Conservation (phyloP, 768 basidiomycete genomes). For the Hygrocybe punicea region DNA sequence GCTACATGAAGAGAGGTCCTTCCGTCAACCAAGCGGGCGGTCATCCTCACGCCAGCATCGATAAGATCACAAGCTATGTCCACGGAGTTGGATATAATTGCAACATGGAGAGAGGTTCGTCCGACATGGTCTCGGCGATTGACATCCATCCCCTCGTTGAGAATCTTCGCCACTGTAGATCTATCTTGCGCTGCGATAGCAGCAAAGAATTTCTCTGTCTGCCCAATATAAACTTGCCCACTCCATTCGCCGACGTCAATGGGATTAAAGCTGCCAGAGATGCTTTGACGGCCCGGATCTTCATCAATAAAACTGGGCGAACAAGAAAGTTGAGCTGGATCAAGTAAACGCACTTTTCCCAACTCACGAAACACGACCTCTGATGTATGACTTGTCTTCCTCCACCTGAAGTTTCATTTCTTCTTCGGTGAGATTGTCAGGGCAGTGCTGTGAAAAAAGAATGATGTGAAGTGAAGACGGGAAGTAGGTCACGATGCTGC, state of each 20-base stretch:
- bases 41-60: constrained; percentile 54
- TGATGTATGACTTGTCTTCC: constrained; percentile 53
- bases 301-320: constrained; percentile 53
- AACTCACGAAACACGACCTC: constrained; percentile 50
- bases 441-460: constrained; percentile 42
- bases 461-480: background rate
- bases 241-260: constrained; percentile 68
- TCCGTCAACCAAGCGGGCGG: constrained; percentile 55
- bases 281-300: constrained; percentile 57
- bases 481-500: background rate
- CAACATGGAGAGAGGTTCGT: constrained; percentile 56
- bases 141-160: constrained; percentile 45
- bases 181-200: constrained; percentile 51
- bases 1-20: constrained; percentile 55
- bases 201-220: constrained; percentile 51
- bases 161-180: constrained; percentile 35
- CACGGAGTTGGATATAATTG: constrained; percentile 44
- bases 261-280: constrained; percentile 63
- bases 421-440: constrained; percentile 52
- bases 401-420: constrained; percentile 50
- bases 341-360: background rate
- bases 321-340: background rate
- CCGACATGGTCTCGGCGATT: constrained; percentile 61
- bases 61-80: constrained; percentile 52
- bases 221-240: constrained; percentile 56